These are phyloP conservation scores for Phytophthora meadii DNA, from an alignment of 352 stramenopile species.

Conservation along the genomic window DNA sequence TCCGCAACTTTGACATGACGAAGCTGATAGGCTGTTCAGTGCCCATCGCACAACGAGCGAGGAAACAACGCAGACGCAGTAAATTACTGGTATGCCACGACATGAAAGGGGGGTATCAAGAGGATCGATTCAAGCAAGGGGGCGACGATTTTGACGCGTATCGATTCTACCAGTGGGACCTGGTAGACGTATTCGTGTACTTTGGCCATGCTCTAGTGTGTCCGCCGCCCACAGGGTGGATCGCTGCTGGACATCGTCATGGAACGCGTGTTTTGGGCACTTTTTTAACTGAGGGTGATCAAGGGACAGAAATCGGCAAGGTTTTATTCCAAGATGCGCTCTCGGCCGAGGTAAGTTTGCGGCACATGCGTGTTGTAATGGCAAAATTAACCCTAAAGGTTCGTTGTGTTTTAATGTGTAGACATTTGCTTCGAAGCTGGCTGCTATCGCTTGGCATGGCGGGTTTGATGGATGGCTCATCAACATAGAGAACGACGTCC, in stretches of 20 bases:
- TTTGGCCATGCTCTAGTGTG: slow-evolving; percentile 62
- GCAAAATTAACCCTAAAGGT: not conserved
- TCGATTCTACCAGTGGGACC: slow-evolving; percentile 61
- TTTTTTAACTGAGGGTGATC: slow-evolving; percentile 51
- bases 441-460: slow-evolving; percentile 43
- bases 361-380: not conserved
- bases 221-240: slow-evolving; percentile 54
- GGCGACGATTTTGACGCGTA: slow-evolving; percentile 46
- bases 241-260: slow-evolving; percentile 54
- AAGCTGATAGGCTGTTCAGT: slow-evolving; percentile 22
- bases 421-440: slow-evolving; percentile 45
- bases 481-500: slow-evolving; percentile 64
- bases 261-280: slow-evolving; percentile 55
- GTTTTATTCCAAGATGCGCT: slow-evolving; percentile 37
- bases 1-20: slow-evolving; percentile 31
- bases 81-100: slow-evolving; percentile 67
- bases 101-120: slow-evolving; percentile 59
- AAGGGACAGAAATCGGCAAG: slow-evolving; percentile 34
- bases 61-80: slow-evolving; percentile 41
- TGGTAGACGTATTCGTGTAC: slow-evolving; percentile 66
- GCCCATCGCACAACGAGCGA: slow-evolving; percentile 34
- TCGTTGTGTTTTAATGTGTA: slow-evolving; percentile 16
- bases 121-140: slow-evolving; percentile 50
- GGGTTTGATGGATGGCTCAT: slow-evolving; percentile 72
- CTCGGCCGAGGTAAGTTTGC: slow-evolving; percentile 36